Evolutionary conservation across 495 filamentous ascomycete species (phyloP).

Genomic region (Parathielavia appendiculata): DNA sequence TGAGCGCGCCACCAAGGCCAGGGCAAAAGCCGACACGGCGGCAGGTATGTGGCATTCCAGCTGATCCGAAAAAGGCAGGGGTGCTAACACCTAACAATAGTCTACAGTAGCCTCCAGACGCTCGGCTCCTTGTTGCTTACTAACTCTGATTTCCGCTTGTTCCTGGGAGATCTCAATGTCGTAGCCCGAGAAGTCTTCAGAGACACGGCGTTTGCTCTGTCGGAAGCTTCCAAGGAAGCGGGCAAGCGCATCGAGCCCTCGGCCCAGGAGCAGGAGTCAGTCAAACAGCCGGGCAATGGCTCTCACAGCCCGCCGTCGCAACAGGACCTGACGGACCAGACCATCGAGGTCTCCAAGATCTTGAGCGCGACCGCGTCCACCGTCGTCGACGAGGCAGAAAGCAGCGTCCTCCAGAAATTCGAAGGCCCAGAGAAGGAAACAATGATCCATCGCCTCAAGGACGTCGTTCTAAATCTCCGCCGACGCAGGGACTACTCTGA

Average conservation of each 20-base stretch:
- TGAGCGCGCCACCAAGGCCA: constrained; percentile 56
- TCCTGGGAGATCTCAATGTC: constrained; percentile 74
- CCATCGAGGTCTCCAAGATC: constrained; percentile 56
- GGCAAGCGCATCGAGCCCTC: constrained; percentile 67
- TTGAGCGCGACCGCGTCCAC: constrained; percentile 59
- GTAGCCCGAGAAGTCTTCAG: constrained; percentile 80
- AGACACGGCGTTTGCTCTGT: constrained; percentile 75
- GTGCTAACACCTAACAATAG: constrained; percentile 37
- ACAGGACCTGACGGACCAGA: constrained; percentile 59
- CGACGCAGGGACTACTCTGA: constrained; percentile 76
- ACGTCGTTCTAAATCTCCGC: constrained; percentile 67
- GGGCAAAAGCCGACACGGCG: constrained; percentile 67
- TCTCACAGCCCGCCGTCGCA: constrained; percentile 46
- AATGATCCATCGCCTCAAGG: constrained; percentile 67
- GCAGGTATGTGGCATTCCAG: constrained; percentile 52
- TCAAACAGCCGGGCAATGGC: constrained; percentile 56
- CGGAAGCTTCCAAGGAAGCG: constrained; percentile 64
- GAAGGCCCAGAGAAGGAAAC: constrained; percentile 66
- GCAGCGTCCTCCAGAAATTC: constrained; percentile 64
- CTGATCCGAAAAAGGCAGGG: too few relatives aligned
- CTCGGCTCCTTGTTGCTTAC: constrained; percentile 78
- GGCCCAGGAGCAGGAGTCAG: constrained; percentile 49
- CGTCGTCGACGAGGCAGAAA: constrained; percentile 59
- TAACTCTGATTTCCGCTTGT: constrained; percentile 84
- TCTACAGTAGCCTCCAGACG: constrained; percentile 76